These are phyloP conservation scores for Saturnispora quitensis DNA, from an alignment of 805 yeast genomes.

Conservation along the genomic window DNA sequence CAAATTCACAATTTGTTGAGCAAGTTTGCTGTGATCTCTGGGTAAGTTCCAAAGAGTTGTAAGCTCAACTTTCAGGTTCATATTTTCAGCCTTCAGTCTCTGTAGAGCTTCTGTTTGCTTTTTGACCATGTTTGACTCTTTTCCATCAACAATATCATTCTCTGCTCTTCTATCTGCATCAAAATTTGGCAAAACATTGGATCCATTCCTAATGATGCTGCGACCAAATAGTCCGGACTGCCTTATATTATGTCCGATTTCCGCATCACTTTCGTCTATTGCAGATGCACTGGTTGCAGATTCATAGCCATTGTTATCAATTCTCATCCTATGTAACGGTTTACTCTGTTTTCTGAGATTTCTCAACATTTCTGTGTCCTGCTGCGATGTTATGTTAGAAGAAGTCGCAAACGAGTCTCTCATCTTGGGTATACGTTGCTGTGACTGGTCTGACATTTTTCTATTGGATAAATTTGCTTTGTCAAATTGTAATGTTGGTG, in stretches of 20 bases:
- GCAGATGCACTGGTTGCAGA: constrained; percentile 17
- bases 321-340: constrained; percentile 4
- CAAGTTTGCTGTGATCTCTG: constrained; percentile 29
- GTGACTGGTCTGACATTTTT: not conserved
- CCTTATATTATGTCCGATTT: constrained; percentile 9
- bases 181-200: constrained; percentile 21
- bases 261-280: constrained; percentile 14
- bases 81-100: constrained; percentile 32
- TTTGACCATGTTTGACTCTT: constrained; percentile 18
- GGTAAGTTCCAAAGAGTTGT: constrained; percentile 37
- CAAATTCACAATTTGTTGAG: constrained; percentile 15
- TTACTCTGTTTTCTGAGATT: not conserved
- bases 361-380: constrained; percentile 1
- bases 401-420: not conserved
- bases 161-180: constrained; percentile 12
- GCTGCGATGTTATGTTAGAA: constrained; percentile 3
- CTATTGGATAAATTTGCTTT: not conserved
- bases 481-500: constrained; percentile 1
- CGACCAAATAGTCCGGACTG: constrained; percentile 13
- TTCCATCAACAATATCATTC: constrained; percentile 6
- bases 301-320: constrained; percentile 8
- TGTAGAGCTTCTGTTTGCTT: constrained; percentile 22
- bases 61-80: constrained; percentile 35
- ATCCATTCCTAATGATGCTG: constrained; percentile 13
- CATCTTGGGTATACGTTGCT: not conserved